Evolutionary conservation across 2,329 filamentous ascomycete genomes (phyloP).

Genomic region (Neonectria ditissima): DNA sequence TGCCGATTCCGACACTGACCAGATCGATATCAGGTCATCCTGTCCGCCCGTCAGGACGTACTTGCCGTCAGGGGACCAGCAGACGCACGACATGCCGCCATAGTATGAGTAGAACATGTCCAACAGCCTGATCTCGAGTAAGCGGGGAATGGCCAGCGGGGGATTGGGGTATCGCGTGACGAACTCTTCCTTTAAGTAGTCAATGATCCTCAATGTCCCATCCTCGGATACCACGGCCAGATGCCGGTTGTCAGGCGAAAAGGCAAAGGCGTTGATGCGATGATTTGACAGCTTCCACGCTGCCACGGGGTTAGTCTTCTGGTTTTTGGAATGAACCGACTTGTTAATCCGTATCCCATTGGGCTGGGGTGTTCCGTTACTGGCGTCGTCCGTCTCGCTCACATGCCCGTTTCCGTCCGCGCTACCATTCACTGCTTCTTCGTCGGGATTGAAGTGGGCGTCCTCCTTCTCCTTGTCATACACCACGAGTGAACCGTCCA

Average conservation of each 20-base stretch:
- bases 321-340: slow-evolving; percentile 92
- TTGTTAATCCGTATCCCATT: slow-evolving; percentile 80
- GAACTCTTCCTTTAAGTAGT: slow-evolving; percentile 91
- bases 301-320: slow-evolving; percentile 92
- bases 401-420: slow-evolving; percentile 68
- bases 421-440: slow-evolving; percentile 64
- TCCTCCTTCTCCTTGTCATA: slow-evolving; percentile 99
- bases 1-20: slow-evolving; percentile 85
- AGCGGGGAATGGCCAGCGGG: slow-evolving; percentile 19
- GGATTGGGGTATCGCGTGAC: slow-evolving; percentile 46
- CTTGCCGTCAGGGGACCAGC: slow-evolving; percentile 97
- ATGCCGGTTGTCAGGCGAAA: slow-evolving; percentile 89
- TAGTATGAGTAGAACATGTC: slow-evolving; percentile 94
- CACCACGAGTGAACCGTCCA: slow-evolving; percentile 90
- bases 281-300: slow-evolving; percentile 94
- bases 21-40: slow-evolving; percentile 96
- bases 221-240: slow-evolving; percentile 93
- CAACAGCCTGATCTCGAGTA: slow-evolving; percentile 69
- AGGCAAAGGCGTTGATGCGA: slow-evolving; percentile 89
- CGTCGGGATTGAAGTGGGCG: slow-evolving; percentile 79
- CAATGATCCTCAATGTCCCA: slow-evolving; percentile 87
- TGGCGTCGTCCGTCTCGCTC: slow-evolving; percentile 51
- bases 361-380: slow-evolving; percentile 49
- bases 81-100: slow-evolving; percentile 90
- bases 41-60: slow-evolving; percentile 96